These are phyloP conservation scores for Rutstroemia sp. DNA, from an alignment of 2,329 filamentous ascomycete genomes.

Conservation along the genomic window DNA sequence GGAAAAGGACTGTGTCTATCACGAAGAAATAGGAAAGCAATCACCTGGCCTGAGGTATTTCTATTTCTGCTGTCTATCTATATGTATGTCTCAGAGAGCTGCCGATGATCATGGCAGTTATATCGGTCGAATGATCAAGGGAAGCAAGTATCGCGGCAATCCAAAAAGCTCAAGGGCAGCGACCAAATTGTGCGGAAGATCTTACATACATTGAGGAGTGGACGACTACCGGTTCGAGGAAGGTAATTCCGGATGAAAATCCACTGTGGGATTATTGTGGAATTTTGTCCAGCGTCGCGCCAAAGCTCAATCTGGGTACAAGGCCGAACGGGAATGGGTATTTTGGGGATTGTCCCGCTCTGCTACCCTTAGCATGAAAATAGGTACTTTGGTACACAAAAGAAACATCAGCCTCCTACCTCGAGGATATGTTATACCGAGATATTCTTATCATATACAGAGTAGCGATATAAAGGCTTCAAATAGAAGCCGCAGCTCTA, in stretches of 20 bases:
- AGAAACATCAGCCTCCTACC: too few species aligned
- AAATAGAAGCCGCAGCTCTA: too few species aligned
- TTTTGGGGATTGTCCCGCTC: neutral
- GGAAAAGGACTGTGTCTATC: too few species aligned
- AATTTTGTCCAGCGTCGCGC: neutral
- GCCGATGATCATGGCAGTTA: neutral
- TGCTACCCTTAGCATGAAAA: neutral
- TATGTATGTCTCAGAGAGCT: neutral
- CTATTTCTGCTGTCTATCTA: neutral
- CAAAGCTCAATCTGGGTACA: neutral
- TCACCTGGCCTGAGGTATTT: neutral
- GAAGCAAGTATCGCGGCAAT: neutral
- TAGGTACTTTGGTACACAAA: neutral
- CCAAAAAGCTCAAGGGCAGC: neutral
- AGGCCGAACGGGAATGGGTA: neutral
- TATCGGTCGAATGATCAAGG: neutral
- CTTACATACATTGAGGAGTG: neutral
- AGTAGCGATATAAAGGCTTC: too few species aligned
- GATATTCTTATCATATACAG: too few species aligned
- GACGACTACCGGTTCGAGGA: conserved; percentile 2
- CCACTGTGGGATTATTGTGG: neutral
- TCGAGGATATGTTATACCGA: too few species aligned
- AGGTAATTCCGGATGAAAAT: neutral
- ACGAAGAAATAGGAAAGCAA: too few species aligned
- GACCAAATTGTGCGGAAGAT: too few species aligned